These are phyloP conservation scores for Coleophoma cylindrospora DNA, from an alignment of 2,329 filamentous ascomycete species.

Conservation along the genomic window DNA sequence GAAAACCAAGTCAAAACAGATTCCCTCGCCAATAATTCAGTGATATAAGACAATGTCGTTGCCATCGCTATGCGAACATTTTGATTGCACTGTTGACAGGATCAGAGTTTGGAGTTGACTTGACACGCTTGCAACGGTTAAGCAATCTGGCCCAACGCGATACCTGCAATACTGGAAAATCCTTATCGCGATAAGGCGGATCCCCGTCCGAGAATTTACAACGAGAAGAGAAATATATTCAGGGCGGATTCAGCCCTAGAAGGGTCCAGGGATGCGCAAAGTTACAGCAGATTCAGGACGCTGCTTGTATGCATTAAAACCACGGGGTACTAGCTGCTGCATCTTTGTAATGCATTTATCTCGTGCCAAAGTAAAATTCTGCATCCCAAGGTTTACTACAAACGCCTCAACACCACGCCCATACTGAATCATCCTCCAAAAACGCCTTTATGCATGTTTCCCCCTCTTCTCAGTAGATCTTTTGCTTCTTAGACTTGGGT, in stretches of 20 bases:
- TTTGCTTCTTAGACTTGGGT: constrained; percentile 26
- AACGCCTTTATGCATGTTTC: constrained; percentile 6
- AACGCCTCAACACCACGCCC: background rate
- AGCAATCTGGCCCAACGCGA: background rate
- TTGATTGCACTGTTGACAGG: background rate
- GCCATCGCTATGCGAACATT: constrained; percentile 12
- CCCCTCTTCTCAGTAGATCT: constrained; percentile 24
- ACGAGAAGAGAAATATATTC: too few relatives aligned
- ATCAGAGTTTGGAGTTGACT: background rate
- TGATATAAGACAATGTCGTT: background rate
- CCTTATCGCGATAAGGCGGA: too few relatives aligned
- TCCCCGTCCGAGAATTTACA: too few relatives aligned
- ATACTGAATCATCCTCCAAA: constrained; percentile 3
- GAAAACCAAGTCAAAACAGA: background rate
- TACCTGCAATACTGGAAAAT: too few relatives aligned
- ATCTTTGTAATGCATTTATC: too few relatives aligned
- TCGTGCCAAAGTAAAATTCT: too few relatives aligned
- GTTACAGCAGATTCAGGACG: too few relatives aligned
- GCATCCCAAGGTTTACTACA: too few relatives aligned
- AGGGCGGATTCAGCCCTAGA: too few relatives aligned
- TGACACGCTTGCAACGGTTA: background rate
- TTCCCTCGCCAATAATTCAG: background rate
- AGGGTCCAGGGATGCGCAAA: too few relatives aligned
- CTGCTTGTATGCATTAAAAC: too few relatives aligned
- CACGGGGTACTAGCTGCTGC: too few relatives aligned